phyloP scores from a whole-genome alignment of 2,329 filamentous ascomycete genomes.

The Fusarium secorum region DNA sequence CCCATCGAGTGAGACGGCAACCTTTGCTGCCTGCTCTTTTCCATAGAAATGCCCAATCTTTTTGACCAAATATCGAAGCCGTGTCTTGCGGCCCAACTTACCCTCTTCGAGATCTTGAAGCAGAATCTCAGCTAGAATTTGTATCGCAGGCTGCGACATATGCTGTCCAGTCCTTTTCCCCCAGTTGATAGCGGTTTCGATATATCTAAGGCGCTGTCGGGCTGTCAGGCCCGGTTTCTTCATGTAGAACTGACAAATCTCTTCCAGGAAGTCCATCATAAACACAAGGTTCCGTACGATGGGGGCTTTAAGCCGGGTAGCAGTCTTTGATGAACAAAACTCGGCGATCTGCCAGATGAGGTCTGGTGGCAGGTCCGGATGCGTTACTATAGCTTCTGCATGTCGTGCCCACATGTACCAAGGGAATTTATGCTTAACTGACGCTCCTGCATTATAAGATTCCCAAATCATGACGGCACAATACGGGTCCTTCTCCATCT shows the following conservation, averaged over 20 bases:
- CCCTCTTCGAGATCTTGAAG: conserved; percentile 48
- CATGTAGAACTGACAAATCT: conserved; percentile 45
- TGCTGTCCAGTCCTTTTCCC: conserved; percentile 34
- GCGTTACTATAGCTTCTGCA: conserved; percentile 45
- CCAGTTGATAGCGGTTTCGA: conserved; percentile 41
- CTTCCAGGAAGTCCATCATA: conserved; percentile 41
- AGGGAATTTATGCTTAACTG: conserved; percentile 35
- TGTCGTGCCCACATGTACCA: conserved; percentile 48
- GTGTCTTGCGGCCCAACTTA: conserved; percentile 43
- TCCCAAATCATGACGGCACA: conserved; percentile 18
- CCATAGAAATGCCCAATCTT: conserved; percentile 43
- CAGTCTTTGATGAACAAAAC: conserved; percentile 14
- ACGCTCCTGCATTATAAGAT: conserved; percentile 7
- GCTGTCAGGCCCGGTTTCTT: conserved; percentile 41
- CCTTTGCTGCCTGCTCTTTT: conserved; percentile 23
- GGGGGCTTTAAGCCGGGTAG: not conserved
- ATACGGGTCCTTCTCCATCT: not conserved
- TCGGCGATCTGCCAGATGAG: conserved; percentile 44
- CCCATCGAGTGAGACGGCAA: conserved; percentile 24
- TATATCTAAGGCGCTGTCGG: conserved; percentile 44
- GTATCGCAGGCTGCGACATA: conserved; percentile 41
- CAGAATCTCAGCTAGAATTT: conserved; percentile 40
- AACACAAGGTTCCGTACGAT: conserved; percentile 4
- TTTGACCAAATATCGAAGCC: conserved; percentile 44
- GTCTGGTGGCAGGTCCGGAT: conserved; percentile 36